Evolutionary conservation across 306 rosid genomes (phyloP).

Genomic region (Trichosanthes truncata): DNA sequence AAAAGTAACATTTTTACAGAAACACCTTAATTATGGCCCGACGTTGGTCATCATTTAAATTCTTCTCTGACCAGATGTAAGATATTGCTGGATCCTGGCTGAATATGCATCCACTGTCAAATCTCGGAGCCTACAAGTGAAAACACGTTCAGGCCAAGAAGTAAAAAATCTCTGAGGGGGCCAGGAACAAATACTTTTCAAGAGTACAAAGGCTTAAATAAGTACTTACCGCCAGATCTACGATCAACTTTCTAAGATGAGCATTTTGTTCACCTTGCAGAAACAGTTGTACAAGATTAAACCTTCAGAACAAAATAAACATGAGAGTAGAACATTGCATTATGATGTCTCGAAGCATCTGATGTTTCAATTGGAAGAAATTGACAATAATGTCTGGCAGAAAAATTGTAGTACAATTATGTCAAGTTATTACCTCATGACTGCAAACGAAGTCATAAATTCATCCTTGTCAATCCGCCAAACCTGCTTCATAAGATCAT

Average conservation of each 20-base stretch:
- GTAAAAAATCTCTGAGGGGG: background rate
- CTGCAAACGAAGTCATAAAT: conserved; percentile 59
- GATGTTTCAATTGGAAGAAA: background rate
- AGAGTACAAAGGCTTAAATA: background rate
- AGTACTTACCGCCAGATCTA: conserved; percentile 62
- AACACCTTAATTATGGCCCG: conserved; percentile 83
- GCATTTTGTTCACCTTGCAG: conserved; percentile 47
- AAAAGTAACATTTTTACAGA: background rate
- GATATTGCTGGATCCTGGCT: conserved; percentile 96
- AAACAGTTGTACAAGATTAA: conserved; percentile 71
- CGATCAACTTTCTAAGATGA: conserved; percentile 74
- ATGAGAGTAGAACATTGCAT: conserved; percentile 16
- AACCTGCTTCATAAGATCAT: conserved; percentile 54
- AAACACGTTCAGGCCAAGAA: background rate
- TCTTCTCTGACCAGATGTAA: conserved; percentile 67
- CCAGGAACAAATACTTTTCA: background rate
- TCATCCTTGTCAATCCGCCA: conserved; percentile 90
- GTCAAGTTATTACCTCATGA: conserved; percentile 56
- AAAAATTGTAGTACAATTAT: background rate
- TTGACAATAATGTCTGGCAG: background rate
- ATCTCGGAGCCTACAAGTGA: conserved; percentile 71
- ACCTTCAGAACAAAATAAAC: conserved; percentile 47
- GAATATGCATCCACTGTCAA: conserved; percentile 65
- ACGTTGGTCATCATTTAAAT: conserved; percentile 82
- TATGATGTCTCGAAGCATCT: background rate